Conservation (phyloP, 495 filamentous ascomycete genomes). For the Xylaria castorea region DNA sequence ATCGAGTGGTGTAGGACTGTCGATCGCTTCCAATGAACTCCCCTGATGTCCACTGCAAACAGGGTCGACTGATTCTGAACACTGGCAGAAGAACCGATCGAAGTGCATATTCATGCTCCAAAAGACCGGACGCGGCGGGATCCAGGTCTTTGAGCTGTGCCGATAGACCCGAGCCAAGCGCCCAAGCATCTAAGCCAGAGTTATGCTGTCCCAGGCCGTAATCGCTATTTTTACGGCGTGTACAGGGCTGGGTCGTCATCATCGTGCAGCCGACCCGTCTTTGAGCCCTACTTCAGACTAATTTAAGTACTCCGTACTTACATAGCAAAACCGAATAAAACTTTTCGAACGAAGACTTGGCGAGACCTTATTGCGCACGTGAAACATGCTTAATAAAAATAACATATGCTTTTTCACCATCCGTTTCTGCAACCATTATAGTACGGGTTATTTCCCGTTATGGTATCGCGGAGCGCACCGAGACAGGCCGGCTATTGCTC, state of each 20-base stretch:
- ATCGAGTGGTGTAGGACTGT: not conserved
- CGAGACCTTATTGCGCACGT: not conserved
- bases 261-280: constrained; percentile 5
- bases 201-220: not conserved
- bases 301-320: too few species aligned
- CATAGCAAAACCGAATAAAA: not conserved
- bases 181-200: not conserved
- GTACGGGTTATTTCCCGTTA: not conserved
- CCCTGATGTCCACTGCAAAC: not conserved
- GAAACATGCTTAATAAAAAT: not conserved
- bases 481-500: not conserved
- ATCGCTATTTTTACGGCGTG: not conserved
- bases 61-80: not conserved
- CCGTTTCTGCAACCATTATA: not conserved
- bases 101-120: constrained; percentile 6
- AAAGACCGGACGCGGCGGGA: not conserved
- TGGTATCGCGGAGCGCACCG: constrained; percentile 5
- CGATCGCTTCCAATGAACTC: constrained; percentile 6
- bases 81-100: not conserved
- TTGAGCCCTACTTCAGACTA: not conserved
- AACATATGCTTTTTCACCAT: not conserved
- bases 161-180: constrained; percentile 20
- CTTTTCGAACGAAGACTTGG: not conserved
- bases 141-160: not conserved
- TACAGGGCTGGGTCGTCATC: constrained; percentile 6